Percentiles rank a stretch among this genome's conserved stretches.
Conservation (phyloP, 768 basidiomycete species). For the Lactarius sanguifluus region DNA sequence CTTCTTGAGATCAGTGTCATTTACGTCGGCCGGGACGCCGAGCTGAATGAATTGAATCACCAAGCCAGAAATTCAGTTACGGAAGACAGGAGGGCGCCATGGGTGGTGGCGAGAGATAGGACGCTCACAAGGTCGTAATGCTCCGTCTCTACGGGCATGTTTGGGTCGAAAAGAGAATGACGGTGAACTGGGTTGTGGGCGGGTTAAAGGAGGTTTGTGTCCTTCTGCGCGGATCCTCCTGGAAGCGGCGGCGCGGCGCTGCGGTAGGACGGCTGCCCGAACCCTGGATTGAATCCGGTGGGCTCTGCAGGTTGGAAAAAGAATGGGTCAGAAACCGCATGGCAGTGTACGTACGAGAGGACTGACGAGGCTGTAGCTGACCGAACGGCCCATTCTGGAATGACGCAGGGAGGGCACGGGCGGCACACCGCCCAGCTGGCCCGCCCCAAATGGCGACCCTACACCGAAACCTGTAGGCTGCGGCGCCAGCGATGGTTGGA, state of each 20-base stretch:
- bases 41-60: too few species aligned
- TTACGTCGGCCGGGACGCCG: too few species aligned
- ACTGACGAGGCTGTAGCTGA: conserved; percentile 44
- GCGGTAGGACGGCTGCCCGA: conserved; percentile 41
- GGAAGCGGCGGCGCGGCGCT: conserved; percentile 41
- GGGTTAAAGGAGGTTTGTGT: conserved; percentile 49
- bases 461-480: conserved; percentile 48
- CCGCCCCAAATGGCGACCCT: conserved; percentile 33
- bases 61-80: too few species aligned
- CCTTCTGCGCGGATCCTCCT: conserved; percentile 50
- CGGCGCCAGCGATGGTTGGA: conserved; percentile 31
- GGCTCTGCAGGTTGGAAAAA: conserved; percentile 39
- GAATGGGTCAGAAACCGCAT: not conserved
- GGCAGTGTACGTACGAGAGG: not conserved
- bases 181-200: too few species aligned
- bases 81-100: too few species aligned
- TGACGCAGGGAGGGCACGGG: conserved; percentile 33
- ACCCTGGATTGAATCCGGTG: conserved; percentile 48
- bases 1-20: too few species aligned
- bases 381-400: conserved; percentile 38
- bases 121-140: too few species aligned
- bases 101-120: too few species aligned
- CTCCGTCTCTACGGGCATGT: too few species aligned
- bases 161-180: too few species aligned
- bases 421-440: conserved; percentile 30